Evolutionary conservation across 2,329 filamentous ascomycete species (phyloP), one percentile per base, ranked within the genome.

Genomic region (Aspergillus ruber): DNA sequence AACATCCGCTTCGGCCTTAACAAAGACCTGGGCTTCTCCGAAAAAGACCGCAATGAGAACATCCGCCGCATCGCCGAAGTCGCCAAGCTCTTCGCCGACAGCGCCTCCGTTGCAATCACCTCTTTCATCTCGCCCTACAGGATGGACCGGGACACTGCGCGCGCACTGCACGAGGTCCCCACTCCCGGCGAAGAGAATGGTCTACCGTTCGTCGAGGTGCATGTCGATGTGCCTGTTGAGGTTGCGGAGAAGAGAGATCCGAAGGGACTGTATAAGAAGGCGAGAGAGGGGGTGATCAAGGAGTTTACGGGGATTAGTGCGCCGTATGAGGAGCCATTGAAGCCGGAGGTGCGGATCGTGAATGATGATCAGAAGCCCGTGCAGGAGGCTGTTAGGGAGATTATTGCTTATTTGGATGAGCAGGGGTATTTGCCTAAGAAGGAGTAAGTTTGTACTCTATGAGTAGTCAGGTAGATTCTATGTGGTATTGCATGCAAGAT

Each of bases 231-330:
- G 10, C 87, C 90, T 12, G 79, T 97, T 57, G 88, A 89, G 70
- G 88, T 93, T 40, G 91, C 93, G 33, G 91, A 97, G 81, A 78
- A 91, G 80, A 83, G 93, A 54, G 93, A 98, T 66, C 93, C 93
- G 43, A 98, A 98, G 82, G 93, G 91, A 4, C 74, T 97, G 51
- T 98, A 98, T 75, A 95, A 95, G 80, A 95, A 95, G 81, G 93
- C 93, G 10, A 78, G 91, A 40, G 85, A 87, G 44, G 93, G 93
- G 40, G 83, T 94, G 69, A 97, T 97, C 72, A 93, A 94, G 72
- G 89, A 97, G 59, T 98, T 98, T 68, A 98, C 93, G 1, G 93
- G 93, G 47, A 89, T 97, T 62, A 90, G 85, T 56, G 90, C 91
- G 25, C 93, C 93, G 1, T 98, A 98, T 68, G 93, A 98, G 80